Percentiles rank a stretch among this genome's conserved stretches.
phyloP scores from a whole-genome alignment of 2,329 filamentous ascomycete genomes.

The Lecanicillium sp. region DNA sequence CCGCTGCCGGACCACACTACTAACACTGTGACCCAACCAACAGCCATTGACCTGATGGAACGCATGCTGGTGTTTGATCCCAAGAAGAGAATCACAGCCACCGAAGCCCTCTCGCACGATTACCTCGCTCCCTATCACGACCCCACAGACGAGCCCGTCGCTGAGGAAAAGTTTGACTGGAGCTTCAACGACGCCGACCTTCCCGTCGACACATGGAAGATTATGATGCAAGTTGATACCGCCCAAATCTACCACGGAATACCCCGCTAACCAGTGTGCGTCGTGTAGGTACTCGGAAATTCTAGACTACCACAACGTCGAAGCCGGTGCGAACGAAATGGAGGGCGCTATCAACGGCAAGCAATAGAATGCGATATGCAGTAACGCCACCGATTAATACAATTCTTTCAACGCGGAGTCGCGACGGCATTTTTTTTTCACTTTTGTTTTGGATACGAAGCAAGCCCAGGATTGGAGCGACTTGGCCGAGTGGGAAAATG shows the following conservation, averaged over 20 bases:
- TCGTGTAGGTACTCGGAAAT: slow-evolving; percentile 87
- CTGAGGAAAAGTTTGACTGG: slow-evolving; percentile 98
- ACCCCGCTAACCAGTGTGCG: slow-evolving; percentile 3
- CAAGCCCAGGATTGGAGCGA: no score
- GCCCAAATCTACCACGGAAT: no score
- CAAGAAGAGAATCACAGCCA: slow-evolving; percentile 86
- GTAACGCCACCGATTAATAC: no score
- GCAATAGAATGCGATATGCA: slow-evolving; percentile 17
- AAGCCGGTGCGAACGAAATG: slow-evolving; percentile 33
- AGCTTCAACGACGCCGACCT: slow-evolving; percentile 98
- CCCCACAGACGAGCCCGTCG: slow-evolving; percentile 88
- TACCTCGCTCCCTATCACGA: slow-evolving; percentile 97
- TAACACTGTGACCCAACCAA: slow-evolving; percentile 21
- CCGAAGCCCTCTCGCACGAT: slow-evolving; percentile 78
- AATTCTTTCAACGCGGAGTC: no score
- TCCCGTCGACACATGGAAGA: slow-evolving; percentile 99
- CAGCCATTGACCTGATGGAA: slow-evolving; percentile 89
- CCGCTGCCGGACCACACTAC: neutral
- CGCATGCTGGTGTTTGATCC: slow-evolving; percentile 98
- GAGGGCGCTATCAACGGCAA: slow-evolving; percentile 19
- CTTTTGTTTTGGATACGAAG: no score
- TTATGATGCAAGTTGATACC: slow-evolving; percentile 78
- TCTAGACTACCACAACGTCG: slow-evolving; percentile 95
- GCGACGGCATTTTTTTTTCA: no score
- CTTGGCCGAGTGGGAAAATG: no score